Percentiles rank a stretch among this genome's conserved stretches.
phyloP scores from a whole-genome alignment of 495 filamentous ascomycete species.

The Immersiella caudata region DNA sequence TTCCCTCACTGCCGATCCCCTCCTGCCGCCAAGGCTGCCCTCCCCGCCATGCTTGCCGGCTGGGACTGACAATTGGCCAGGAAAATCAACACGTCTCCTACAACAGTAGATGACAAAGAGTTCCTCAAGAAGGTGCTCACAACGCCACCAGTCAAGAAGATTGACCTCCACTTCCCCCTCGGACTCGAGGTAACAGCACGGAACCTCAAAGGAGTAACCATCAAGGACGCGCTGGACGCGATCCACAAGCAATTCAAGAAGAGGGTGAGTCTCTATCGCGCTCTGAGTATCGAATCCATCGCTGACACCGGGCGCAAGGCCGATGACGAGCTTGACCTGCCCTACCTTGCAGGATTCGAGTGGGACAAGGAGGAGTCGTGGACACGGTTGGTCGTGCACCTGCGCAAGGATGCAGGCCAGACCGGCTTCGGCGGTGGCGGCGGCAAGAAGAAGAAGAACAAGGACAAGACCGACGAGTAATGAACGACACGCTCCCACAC shows the following conservation, averaged over 20 bases:
- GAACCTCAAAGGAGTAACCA: conserved; percentile 89
- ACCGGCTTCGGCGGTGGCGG: conserved; percentile 58
- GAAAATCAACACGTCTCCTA: conserved; percentile 87
- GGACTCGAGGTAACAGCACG: conserved; percentile 87
- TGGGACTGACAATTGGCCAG: conserved; percentile 46
- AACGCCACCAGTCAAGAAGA: conserved; percentile 84
- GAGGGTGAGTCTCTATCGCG: conserved; percentile 59
- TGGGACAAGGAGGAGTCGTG: conserved; percentile 88
- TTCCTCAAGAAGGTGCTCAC: conserved; percentile 77
- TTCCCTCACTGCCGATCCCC: conserved; percentile 2
- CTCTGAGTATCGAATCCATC: background rate
- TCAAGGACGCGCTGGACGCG: conserved; percentile 91
- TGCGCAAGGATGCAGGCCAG: conserved; percentile 67
- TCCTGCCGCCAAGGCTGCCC: background rate
- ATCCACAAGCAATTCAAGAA: conserved; percentile 96
- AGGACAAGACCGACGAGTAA: conserved; percentile 57
- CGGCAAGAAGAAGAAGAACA: conserved; percentile 78
- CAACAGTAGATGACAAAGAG: conserved; percentile 74
- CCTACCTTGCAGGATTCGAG: conserved; percentile 89
- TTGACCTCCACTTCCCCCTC: conserved; percentile 85
- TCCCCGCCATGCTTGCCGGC: background rate
- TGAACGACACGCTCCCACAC: conserved; percentile 18
- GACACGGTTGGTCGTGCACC: conserved; percentile 76
- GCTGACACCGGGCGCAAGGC: conserved; percentile 54
- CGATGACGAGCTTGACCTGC: conserved; percentile 82